Evolutionary conservation across 345 rosid species (phyloP).

Genomic region (Gossypium australe): DNA sequence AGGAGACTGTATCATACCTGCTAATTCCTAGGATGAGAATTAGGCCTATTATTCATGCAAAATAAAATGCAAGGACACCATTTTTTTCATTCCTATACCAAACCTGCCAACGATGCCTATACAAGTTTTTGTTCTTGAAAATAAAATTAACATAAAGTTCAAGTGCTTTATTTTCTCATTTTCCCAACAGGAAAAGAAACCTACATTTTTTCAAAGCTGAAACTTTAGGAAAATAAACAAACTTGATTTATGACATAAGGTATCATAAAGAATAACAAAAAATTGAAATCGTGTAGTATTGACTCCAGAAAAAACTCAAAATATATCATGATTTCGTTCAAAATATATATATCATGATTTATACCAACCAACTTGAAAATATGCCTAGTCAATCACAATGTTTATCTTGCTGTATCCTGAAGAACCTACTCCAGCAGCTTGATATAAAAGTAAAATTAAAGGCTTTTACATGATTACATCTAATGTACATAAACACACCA

Average conservation of each 20-base stretch:
- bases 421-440: not conserved
- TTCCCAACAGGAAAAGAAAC: not conserved
- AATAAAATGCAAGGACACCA: not conserved
- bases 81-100: not conserved
- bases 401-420: not conserved
- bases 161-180: not conserved
- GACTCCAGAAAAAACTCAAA: not conserved
- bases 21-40: no score
- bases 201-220: not conserved
- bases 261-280: not conserved
- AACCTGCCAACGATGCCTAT: not conserved
- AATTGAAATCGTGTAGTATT: not conserved
- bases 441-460: not conserved
- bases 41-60: not conserved
- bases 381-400: not conserved
- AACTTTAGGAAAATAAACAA: not conserved
- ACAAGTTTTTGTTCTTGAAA: not conserved
- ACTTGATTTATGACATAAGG: not conserved
- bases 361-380: not conserved
- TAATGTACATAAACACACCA: not conserved
- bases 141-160: not conserved
- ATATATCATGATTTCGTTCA: not conserved
- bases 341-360: not conserved
- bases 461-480: not conserved
- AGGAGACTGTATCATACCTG: no score